These are phyloP conservation scores for Graphilbum sp. DNA, from an alignment of 2,329 filamentous ascomycete genomes.

Conservation along the genomic window DNA sequence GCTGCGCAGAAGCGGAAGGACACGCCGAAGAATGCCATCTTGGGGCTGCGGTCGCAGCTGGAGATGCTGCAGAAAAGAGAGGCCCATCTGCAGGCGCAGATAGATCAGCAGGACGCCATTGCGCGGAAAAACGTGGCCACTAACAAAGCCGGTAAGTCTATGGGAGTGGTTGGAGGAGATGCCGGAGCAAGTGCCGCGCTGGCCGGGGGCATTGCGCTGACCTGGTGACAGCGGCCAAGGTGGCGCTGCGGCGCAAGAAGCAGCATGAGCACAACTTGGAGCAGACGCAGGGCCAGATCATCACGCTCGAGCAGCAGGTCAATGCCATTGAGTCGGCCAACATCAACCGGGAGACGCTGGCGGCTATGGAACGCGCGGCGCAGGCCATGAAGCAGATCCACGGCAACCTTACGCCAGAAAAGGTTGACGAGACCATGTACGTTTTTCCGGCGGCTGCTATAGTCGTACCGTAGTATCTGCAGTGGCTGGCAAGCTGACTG, in stretches of 20 bases:
- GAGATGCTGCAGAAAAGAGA: slow-evolving; percentile 98
- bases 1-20: slow-evolving; percentile 78
- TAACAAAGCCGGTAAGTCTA: slow-evolving; percentile 71
- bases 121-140: slow-evolving; percentile 75
- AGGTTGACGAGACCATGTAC: slow-evolving; percentile 88
- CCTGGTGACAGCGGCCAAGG: slow-evolving; percentile 66
- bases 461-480: not conserved
- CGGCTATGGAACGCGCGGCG: slow-evolving; percentile 83
- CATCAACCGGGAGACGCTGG: slow-evolving; percentile 92
- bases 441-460: slow-evolving; percentile 10
- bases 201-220: too few species aligned
- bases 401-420: slow-evolving; percentile 76
- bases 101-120: slow-evolving; percentile 78
- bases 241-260: slow-evolving; percentile 87
- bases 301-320: slow-evolving; percentile 86
- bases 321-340: slow-evolving; percentile 95
- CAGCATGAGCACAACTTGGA: slow-evolving; percentile 79
- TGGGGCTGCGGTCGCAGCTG: slow-evolving; percentile 71
- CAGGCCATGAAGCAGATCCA: slow-evolving; percentile 90
- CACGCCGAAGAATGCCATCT: slow-evolving; percentile 90
- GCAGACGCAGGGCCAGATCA: slow-evolving; percentile 78
- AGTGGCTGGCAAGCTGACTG: slow-evolving; percentile 8
- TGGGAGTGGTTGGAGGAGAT: not conserved
- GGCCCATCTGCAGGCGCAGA: slow-evolving; percentile 77
- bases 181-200: too few species aligned